Base-by-base conservation (phyloP, 2,329 filamentous ascomycete species). In the Neonectria neomacrospora region DNA sequence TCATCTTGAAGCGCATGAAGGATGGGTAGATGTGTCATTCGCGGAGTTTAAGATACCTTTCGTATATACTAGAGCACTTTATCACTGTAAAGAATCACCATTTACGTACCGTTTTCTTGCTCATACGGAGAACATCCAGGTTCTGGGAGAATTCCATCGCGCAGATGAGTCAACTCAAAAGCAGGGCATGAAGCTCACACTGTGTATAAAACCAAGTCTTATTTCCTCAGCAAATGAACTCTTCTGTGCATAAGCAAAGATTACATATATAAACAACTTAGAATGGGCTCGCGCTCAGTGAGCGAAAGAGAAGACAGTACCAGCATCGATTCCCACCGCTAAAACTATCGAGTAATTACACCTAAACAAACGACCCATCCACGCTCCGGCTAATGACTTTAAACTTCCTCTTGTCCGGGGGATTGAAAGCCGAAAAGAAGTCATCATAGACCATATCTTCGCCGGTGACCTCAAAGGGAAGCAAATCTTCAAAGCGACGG, bases 401-500 rank as follows among this genome's bases (percentile, higher is more conserved):
- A 23, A 64, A 61, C 20, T 37, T 61, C n/a, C 32, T 54, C n/a
- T 48, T 56, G 1, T 53, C 57, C 9, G 58, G 57, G 0, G 52
- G 47, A 6, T 61, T 10, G 18, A 42, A 61, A 0, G 57, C 61
- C 12, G 57, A 22, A 9, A 61, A 64, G 39, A 42, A 52, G 11
- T 61, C 61, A 22, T 47, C 52, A 8, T 48, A 56, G 1, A 53
- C 39, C 61, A 61, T 56, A 10, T 61, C 57, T 3, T 55, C 51
- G 14, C 20, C 39, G 9, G 58, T 18, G 23, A 61, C 45, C 2
- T 52, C 34, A 2, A 34, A 64, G 0, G 57, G 22, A 9, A 20
- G 45, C 32, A 64, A n/a, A n/a, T 61, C 57, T 28, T 56, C 47
- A 23, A 64, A 61, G 2, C 57, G 57, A 1, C 47, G 52, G 47